phyloP scores from a whole-genome alignment of 805 yeast genomes.

The Wickerhamiella spandovensis region DNA sequence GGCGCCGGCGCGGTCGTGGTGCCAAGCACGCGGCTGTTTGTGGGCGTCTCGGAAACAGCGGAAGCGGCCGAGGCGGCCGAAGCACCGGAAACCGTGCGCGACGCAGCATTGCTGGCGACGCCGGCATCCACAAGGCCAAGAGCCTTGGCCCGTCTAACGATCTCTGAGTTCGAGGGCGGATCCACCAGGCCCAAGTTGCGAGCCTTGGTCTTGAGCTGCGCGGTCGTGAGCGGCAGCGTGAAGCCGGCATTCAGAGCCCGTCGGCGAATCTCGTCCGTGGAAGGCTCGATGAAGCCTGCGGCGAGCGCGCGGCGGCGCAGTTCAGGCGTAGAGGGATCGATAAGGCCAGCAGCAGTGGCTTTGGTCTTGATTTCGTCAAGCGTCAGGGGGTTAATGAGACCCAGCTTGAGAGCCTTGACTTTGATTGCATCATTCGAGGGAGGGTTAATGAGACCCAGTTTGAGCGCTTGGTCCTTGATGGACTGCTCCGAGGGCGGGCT shows the following conservation, averaged over 20 bases:
- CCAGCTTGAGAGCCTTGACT: conserved; percentile 16
- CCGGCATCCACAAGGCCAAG: conserved; percentile 3
- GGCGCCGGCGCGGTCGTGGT: neutral
- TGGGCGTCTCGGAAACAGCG: neutral
- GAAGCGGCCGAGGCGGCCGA: neutral
- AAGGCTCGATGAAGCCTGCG: conserved; percentile 15
- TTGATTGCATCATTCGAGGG: conserved; percentile 35
- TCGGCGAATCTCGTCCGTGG: neutral
- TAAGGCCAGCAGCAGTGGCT: conserved; percentile 18
- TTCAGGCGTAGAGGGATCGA: conserved; percentile 8
- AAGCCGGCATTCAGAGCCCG: conserved; percentile 15
- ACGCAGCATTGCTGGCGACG: neutral
- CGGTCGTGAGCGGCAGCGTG: conserved; percentile 5
- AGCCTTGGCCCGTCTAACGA: conserved; percentile 16
- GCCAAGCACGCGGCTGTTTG: neutral
- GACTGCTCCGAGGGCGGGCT: conserved; percentile 5
- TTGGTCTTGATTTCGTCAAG: conserved; percentile 34
- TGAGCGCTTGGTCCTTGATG: conserved; percentile 15
- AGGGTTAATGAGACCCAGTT: conserved; percentile 35
- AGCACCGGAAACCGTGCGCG: neutral
- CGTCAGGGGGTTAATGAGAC: conserved; percentile 37
- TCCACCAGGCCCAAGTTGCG: conserved; percentile 6
- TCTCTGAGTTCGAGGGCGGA: conserved; percentile 4
- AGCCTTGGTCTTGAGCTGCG: conserved; percentile 3
- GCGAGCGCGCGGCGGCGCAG: conserved; percentile 5